Conservation (phyloP, 1,284 basidiomycete genomes). For the Cutaneotrichosporon sp. region DNA sequence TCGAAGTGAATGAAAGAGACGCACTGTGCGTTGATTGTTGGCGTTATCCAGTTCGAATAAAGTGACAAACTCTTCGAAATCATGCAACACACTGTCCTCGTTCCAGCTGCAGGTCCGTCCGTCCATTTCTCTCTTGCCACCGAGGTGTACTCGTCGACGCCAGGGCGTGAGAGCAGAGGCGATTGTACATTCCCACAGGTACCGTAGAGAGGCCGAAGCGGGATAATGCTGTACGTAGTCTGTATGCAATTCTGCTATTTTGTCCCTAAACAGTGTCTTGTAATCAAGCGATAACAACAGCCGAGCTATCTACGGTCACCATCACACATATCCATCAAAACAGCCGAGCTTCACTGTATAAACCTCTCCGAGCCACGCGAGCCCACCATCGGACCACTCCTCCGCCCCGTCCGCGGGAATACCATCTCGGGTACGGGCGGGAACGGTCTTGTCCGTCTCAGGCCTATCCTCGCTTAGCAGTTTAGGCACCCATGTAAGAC, state of each 20-base stretch:
- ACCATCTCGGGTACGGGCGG: too few relatives aligned
- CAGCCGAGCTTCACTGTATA: neutral
- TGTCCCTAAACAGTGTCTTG: too few relatives aligned
- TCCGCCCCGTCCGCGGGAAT: neutral
- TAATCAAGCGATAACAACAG: constrained; percentile 8
- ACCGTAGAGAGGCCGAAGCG: too few relatives aligned
- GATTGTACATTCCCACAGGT: too few relatives aligned
- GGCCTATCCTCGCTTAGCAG: too few relatives aligned
- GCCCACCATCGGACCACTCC: neutral
- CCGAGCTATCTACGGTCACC: neutral
- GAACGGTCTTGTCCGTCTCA: neutral
- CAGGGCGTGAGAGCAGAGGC: too few relatives aligned
- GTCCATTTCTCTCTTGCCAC: neutral
- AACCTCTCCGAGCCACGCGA: neutral
- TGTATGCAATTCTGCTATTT: neutral
- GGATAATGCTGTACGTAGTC: too few relatives aligned
- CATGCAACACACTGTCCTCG: too few relatives aligned
- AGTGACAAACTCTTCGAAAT: constrained; percentile 2
- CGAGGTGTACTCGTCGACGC: too few relatives aligned
- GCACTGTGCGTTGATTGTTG: too few relatives aligned
- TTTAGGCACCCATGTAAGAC: too few relatives aligned
- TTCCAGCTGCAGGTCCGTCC: neutral
- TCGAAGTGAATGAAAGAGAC: neutral
- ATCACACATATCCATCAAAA: neutral
- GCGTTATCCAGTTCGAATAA: neutral